Evolutionary conservation across 23 red algal species (phyloP).

Genomic region (Agarophyton chilense): DNA sequence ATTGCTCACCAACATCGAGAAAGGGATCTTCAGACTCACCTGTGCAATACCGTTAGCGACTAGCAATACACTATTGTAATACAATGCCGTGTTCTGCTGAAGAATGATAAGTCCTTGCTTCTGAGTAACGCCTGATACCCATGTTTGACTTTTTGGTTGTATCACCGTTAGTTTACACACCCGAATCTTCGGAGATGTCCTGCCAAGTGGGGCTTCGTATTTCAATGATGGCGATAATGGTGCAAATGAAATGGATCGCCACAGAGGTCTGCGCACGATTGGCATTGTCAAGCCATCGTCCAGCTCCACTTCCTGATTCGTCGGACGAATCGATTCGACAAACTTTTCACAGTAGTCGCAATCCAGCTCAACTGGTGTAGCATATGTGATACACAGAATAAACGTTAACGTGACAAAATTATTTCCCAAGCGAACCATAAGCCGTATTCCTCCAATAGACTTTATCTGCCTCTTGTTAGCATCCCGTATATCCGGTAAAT

Average conservation of each 20-base stretch:
- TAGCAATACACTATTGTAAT: not conserved
- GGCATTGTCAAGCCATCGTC: no score
- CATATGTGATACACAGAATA: no score
- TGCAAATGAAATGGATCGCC: not conserved
- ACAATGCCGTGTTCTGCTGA: not conserved
- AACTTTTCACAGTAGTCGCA: no score
- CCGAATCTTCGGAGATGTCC: not conserved
- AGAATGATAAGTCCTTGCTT: not conserved
- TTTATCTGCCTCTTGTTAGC: not conserved
- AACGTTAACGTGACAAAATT: no score
- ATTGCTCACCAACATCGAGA: no score
- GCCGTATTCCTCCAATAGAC: not conserved
- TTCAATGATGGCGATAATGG: not conserved
- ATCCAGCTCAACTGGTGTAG: no score
- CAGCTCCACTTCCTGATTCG: no score
- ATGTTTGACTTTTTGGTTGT: no score
- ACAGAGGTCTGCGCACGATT: not conserved
- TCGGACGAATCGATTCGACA: no score
- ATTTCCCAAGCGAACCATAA: not conserved
- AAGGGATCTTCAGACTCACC: not conserved
- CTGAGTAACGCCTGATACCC: no score
- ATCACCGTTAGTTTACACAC: no score
- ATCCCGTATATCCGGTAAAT: not conserved
- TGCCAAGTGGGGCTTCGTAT: not conserved
- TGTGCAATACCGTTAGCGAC: not conserved